Evolutionary conservation across 768 basidiomycete species (phyloP).

Genomic region (Leccinum obscurum): DNA sequence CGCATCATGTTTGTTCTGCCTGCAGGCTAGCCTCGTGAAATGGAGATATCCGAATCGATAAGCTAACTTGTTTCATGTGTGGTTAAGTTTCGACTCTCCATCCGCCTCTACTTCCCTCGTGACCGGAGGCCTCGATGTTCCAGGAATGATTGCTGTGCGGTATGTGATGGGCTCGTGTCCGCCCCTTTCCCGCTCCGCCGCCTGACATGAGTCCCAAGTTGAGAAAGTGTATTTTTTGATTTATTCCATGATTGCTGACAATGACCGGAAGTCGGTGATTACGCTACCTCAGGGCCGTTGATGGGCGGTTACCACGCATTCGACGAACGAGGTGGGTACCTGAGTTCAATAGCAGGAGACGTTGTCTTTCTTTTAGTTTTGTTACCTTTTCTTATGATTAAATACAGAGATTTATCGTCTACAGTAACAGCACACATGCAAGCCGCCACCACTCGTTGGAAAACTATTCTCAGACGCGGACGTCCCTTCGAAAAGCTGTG

Average conservation of each 20-base stretch:
- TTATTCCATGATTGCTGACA: not conserved
- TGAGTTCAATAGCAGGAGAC: not conserved
- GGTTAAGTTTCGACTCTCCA: slow-evolving; percentile 7
- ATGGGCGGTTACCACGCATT: slow-evolving; percentile 5
- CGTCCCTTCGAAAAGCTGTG: not conserved
- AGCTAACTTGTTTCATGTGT: slow-evolving; percentile 9
- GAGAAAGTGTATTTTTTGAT: not conserved
- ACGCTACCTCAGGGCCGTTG: slow-evolving; percentile 17
- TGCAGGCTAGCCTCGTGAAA: slow-evolving; percentile 14
- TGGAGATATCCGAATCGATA: slow-evolving; percentile 27
- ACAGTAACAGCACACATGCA: not conserved
- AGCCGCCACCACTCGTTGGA: not conserved
- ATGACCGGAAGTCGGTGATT: slow-evolving; percentile 21
- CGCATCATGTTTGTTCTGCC: slow-evolving; percentile 4
- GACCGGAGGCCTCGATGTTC: not conserved
- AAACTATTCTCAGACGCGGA: not conserved
- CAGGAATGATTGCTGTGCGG: not conserved
- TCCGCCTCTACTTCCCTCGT: not conserved
- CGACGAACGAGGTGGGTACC: not conserved
- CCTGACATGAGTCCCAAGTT: not conserved
- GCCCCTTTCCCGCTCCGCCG: not conserved
- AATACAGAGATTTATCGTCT: not conserved
- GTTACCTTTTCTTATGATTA: not conserved
- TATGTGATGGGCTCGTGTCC: slow-evolving; percentile 6
- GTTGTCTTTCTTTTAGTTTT: not conserved